Conservation (phyloP, 495 filamentous ascomycete genomes). For the Amphirosellinia nigrospora region DNA sequence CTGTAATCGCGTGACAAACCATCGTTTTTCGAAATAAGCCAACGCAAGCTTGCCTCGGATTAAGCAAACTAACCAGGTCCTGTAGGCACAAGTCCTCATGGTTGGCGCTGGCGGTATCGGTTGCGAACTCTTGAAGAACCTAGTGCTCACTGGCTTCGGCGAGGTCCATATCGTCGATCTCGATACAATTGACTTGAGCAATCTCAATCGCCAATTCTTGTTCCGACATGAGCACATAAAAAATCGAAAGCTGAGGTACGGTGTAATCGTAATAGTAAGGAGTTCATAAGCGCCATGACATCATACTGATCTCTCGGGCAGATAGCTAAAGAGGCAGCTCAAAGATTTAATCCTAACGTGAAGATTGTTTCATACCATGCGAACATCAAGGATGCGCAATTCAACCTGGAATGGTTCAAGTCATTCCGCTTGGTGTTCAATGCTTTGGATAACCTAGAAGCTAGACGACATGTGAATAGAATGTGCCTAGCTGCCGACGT, state of each 20-base stretch:
- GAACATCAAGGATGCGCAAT: conserved; percentile 93
- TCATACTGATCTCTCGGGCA: conserved; percentile 48
- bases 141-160: conserved; percentile 90
- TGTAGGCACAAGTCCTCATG: conserved; percentile 85
- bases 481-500: conserved; percentile 95
- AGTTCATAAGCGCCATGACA: background rate
- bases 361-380: conserved; percentile 91
- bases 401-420: conserved; percentile 89
- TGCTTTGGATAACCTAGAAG: conserved; percentile 94
- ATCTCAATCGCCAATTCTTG: conserved; percentile 97
- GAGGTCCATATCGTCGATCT: conserved; percentile 96
- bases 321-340: conserved; percentile 93
- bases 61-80: conserved; percentile 37
- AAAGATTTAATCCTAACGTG: conserved; percentile 87
- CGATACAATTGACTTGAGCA: conserved; percentile 97
- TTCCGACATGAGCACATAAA: conserved; percentile 98
- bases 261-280: conserved; percentile 21
- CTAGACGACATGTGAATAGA: conserved; percentile 91
- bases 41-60: background rate
- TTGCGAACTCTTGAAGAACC: conserved; percentile 96
- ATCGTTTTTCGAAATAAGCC: background rate
- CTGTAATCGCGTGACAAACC: background rate
- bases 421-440: conserved; percentile 90
- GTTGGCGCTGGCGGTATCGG: conserved; percentile 97
- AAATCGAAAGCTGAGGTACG: conserved; percentile 93